These are phyloP conservation scores for Gossypioides kirkii DNA, from an alignment of 345 rosid species.

Conservation along the genomic window DNA sequence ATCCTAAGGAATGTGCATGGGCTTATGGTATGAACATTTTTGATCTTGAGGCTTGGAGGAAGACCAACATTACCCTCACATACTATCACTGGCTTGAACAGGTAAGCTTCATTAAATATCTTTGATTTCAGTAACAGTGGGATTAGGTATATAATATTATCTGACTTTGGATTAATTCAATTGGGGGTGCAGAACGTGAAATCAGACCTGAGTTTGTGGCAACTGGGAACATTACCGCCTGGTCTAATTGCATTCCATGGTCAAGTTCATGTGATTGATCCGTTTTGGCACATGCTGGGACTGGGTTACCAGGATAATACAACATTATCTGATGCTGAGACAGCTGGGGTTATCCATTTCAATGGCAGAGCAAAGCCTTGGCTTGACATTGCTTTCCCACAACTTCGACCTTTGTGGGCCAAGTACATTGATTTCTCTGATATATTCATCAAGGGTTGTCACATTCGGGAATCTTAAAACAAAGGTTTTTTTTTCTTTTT, in stretches of 20 bases:
- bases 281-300: constrained; percentile 98
- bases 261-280: constrained; percentile 74
- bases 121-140: no score
- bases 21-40: constrained; percentile 96
- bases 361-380: constrained; percentile 99
- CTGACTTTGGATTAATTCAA: neutral
- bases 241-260: constrained; percentile 97
- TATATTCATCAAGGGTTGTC: constrained; percentile 82
- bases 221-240: constrained; percentile 87
- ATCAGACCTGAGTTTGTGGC: constrained; percentile 95
- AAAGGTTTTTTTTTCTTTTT: neutral
- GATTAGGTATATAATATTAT: no score
- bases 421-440: constrained; percentile 81
- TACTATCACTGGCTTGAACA: constrained; percentile 88
- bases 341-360: constrained; percentile 85
- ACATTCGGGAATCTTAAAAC: constrained; percentile 52
- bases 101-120: constrained; percentile 33
- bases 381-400: constrained; percentile 90
- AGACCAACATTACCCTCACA: constrained; percentile 73
- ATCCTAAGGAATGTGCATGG: constrained; percentile 92
- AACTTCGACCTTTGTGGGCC: constrained; percentile 76
- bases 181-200: constrained; percentile 72
- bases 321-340: constrained; percentile 53
- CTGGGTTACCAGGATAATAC: constrained; percentile 88
- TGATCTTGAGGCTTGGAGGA: constrained; percentile 88